Evolutionary conservation across 371 early-diverging fungal species (phyloP).

Genomic region (Circinella umbellata): DNA sequence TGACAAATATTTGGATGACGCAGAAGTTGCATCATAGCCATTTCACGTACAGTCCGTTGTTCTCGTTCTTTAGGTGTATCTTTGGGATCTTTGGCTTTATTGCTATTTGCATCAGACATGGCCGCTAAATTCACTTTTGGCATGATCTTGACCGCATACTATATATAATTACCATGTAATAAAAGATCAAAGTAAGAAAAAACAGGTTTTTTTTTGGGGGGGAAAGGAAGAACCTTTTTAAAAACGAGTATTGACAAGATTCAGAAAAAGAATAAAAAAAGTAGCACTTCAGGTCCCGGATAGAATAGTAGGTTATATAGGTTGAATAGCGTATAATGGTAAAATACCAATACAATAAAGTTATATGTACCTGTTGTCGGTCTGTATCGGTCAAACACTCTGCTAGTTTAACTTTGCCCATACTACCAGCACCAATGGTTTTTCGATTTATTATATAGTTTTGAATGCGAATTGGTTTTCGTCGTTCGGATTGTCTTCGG

Average conservation of each 20-base stretch:
- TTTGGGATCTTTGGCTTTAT: slow-evolving; percentile 43
- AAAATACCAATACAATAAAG: background rate
- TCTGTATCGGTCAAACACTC: slow-evolving; percentile 48
- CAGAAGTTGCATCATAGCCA: slow-evolving; percentile 80
- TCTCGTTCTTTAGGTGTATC: slow-evolving; percentile 62
- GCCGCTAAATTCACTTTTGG: slow-evolving; percentile 42
- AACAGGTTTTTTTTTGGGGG: no score
- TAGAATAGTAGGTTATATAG: no score
- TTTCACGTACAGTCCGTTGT: slow-evolving; percentile 79
- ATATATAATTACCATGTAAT: background rate
- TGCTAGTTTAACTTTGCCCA: slow-evolving; percentile 98
- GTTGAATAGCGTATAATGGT: no score
- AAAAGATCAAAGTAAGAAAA: background rate
- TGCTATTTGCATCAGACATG: slow-evolving; percentile 8
- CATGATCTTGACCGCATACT: slow-evolving; percentile 60
- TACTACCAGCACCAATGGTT: slow-evolving; percentile 96
- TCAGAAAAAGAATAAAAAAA: background rate
- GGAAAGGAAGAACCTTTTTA: no score
- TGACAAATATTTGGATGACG: slow-evolving; percentile 79
- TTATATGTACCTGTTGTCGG: slow-evolving; percentile 39
- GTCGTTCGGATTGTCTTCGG: slow-evolving; percentile 40
- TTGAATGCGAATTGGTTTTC: slow-evolving; percentile 41
- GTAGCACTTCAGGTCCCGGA: background rate
- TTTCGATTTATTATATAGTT: slow-evolving; percentile 65
- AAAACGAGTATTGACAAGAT: background rate